Evolutionary conservation across 768 basidiomycete species (phyloP).

Genomic region (Macrocybe gigantea): DNA sequence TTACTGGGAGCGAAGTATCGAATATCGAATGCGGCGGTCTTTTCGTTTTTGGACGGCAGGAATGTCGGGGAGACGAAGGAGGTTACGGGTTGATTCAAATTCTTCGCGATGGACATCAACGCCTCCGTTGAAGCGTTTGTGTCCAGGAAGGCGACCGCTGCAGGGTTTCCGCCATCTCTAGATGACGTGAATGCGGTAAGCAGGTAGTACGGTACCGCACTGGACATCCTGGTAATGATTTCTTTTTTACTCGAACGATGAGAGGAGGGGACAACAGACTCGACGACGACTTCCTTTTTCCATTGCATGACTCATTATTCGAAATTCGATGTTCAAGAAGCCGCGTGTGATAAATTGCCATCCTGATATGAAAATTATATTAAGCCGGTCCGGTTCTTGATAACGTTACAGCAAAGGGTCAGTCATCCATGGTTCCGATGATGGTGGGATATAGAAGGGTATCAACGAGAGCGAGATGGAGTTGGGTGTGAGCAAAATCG

Average conservation of each 20-base stretch:
- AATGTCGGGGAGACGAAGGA: slow-evolving; percentile 25
- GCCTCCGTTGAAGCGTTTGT: slow-evolving; percentile 17
- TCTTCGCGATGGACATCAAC: slow-evolving; percentile 29
- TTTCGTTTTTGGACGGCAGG: slow-evolving; percentile 15
- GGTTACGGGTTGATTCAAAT: slow-evolving; percentile 41
- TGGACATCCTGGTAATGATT: slow-evolving; percentile 9
- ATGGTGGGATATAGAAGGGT: no score
- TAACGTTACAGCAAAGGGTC: no score
- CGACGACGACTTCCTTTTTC: background rate
- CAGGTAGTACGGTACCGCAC: slow-evolving; percentile 25
- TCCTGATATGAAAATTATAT: no score
- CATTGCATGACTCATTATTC: background rate
- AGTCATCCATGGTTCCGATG: no score
- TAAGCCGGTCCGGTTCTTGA: no score
- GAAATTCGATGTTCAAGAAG: no score
- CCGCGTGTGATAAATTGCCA: no score
- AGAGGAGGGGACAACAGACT: background rate
- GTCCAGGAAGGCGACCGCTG: slow-evolving; percentile 33
- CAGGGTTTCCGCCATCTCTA: slow-evolving; percentile 39
- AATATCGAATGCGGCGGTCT: slow-evolving; percentile 25
- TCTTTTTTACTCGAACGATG: background rate
- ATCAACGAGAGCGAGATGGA: background rate
- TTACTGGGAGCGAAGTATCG: slow-evolving; percentile 29
- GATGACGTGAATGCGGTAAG: slow-evolving; percentile 38
- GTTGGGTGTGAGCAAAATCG: background rate